Conservation (phyloP, 352 stramenopile genomes). For the Blastocystis sp. region DNA sequence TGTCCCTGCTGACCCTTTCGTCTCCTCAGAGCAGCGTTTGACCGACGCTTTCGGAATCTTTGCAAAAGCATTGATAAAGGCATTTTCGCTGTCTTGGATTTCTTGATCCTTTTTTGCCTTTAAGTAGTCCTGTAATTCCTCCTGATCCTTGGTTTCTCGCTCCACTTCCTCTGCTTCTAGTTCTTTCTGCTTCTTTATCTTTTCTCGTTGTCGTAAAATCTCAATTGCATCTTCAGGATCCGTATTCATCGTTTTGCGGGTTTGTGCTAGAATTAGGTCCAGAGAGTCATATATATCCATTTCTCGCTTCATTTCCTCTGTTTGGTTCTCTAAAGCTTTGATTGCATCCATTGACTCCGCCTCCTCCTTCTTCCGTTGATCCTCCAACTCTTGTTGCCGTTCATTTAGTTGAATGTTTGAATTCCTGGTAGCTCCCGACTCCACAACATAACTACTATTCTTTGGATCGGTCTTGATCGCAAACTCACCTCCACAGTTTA, state of each 20-base stretch:
- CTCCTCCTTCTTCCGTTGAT: constrained; percentile 73
- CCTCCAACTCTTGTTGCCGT: constrained; percentile 66
- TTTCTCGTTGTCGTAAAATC: constrained; percentile 31
- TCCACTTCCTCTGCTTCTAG: background rate
- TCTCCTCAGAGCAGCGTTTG: background rate
- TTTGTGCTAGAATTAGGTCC: constrained; percentile 90
- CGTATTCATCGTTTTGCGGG: constrained; percentile 73
- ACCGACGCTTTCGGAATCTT: background rate
- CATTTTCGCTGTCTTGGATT: background rate
- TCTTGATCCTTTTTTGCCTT: constrained; percentile 1
- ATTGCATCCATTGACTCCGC: constrained; percentile 89
- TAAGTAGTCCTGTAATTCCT: background rate
- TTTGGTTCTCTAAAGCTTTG: constrained; percentile 94
- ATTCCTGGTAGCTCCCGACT: constrained; percentile 82
- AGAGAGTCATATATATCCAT: constrained; percentile 96
- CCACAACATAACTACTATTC: constrained; percentile 91
- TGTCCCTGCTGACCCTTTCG: background rate
- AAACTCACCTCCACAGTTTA: constrained; percentile 84
- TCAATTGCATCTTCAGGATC: constrained; percentile 61
- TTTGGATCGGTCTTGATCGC: constrained; percentile 96
- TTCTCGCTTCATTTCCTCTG: constrained; percentile 92
- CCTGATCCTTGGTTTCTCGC: constrained; percentile 4
- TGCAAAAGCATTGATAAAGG: background rate
- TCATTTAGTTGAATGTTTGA: constrained; percentile 65
- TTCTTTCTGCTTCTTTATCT: constrained; percentile 58